Evolutionary conservation across 805 yeast species (phyloP).

Genomic region (Kuraishia piskuri): DNA sequence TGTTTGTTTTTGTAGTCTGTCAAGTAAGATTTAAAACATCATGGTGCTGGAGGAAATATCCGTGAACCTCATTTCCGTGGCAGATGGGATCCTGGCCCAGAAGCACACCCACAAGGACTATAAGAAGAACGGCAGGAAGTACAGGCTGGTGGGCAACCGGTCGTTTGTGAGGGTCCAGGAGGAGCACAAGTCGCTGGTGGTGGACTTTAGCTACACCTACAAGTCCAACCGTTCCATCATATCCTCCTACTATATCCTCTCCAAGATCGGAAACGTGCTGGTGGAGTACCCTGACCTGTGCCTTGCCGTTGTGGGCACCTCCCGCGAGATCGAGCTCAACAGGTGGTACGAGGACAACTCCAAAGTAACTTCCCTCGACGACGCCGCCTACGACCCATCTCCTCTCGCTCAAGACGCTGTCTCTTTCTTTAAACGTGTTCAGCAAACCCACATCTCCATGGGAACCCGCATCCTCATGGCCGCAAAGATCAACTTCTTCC

Average conservation of each 20-base stretch:
- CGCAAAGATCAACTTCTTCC: slow-evolving; percentile 42
- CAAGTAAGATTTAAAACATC: no score
- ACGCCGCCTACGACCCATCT: slow-evolving; percentile 24
- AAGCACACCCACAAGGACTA: slow-evolving; percentile 18
- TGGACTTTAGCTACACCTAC: slow-evolving; percentile 21
- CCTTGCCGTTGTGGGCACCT: slow-evolving; percentile 38
- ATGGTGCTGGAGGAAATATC: slow-evolving; percentile 19
- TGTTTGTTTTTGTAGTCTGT: no score
- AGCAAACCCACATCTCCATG: slow-evolving; percentile 24
- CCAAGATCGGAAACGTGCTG: slow-evolving; percentile 28
- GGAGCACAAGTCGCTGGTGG: slow-evolving; percentile 38
- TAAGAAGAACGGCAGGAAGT: slow-evolving; percentile 37
- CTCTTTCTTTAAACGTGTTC: slow-evolving; percentile 20
- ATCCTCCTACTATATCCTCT: slow-evolving; percentile 35
- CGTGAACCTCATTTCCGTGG: slow-evolving; percentile 16
- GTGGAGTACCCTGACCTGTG: slow-evolving; percentile 31
- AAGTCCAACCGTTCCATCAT: slow-evolving; percentile 26
- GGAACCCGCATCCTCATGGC: slow-evolving; percentile 36
- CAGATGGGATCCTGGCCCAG: slow-evolving; percentile 16
- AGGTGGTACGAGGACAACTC: slow-evolving; percentile 41
- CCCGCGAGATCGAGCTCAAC: slow-evolving; percentile 38
- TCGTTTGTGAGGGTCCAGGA: slow-evolving; percentile 38
- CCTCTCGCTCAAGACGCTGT: slow-evolving; percentile 23
- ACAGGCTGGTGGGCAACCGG: slow-evolving; percentile 35
- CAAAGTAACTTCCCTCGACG: slow-evolving; percentile 28